Conservation (phyloP, 2,329 filamentous ascomycete species). For the Teratosphaeria zuluensis region DNA sequence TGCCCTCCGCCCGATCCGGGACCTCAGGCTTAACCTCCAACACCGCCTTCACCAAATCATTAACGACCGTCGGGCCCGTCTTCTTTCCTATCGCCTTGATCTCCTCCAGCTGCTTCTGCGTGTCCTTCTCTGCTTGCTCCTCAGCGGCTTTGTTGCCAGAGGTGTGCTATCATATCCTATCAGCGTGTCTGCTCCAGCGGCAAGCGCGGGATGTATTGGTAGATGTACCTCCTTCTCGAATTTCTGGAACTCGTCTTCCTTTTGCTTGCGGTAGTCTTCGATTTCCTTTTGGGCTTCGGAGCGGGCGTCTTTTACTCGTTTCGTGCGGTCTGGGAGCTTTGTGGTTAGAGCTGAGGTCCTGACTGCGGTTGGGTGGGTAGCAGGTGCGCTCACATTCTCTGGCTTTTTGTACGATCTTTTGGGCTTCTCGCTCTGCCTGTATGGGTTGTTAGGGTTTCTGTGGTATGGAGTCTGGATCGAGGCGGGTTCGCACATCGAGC, state of each 20-base stretch:
- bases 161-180: constrained; percentile 56
- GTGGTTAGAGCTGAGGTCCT: not conserved
- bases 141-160: constrained; percentile 73
- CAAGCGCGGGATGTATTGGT: not conserved
- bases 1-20: constrained; percentile 33
- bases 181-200: not conserved
- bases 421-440: constrained; percentile 93
- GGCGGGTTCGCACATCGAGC: constrained; percentile 66
- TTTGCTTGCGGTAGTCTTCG: constrained; percentile 77
- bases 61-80: constrained; percentile 68
- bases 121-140: constrained; percentile 67
- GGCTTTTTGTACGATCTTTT: constrained; percentile 97
- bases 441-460: constrained; percentile 26
- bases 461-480: not conserved
- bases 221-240: constrained; percentile 66
- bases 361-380: constrained; percentile 7
- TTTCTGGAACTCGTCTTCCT: constrained; percentile 90
- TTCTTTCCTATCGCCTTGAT: constrained; percentile 75
- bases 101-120: constrained; percentile 69
- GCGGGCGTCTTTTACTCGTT: constrained; percentile 92
- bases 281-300: constrained; percentile 97
- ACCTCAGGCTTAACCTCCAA: constrained; percentile 70
- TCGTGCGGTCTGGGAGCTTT: constrained; percentile 65
- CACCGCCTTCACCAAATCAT: constrained; percentile 76
- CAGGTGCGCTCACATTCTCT: constrained; percentile 64